Evolutionary conservation across 208 protist genomes (phyloP).

Genomic region (Crithidia sp.): DNA sequence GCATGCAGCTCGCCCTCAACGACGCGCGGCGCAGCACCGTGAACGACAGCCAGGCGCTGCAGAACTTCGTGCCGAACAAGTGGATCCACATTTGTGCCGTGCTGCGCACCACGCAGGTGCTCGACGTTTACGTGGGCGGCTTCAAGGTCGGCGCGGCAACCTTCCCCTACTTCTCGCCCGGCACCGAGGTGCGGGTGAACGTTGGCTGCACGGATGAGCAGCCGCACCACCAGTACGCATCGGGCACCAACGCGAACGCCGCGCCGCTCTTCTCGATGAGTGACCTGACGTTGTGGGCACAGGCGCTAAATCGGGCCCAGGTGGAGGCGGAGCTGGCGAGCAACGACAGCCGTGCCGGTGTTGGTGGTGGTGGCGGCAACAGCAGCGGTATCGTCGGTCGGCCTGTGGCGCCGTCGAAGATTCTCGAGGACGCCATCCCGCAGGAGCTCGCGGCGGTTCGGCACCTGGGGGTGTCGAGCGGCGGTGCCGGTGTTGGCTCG

Average conservation of each 20-base stretch:
- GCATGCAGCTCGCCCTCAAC: conserved; percentile 56
- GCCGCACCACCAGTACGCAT: conserved; percentile 12
- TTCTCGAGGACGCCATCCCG: conserved; percentile 58
- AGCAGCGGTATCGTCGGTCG: neutral
- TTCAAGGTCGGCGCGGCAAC: conserved; percentile 57
- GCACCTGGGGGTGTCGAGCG: neutral
- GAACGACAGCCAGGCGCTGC: conserved; percentile 72
- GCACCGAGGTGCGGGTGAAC: conserved; percentile 56
- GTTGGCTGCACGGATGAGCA: conserved; percentile 51
- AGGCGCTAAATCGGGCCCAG: conserved; percentile 66
- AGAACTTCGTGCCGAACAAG: conserved; percentile 51
- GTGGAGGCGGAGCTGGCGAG: conserved; percentile 69
- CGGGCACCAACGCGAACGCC: conserved; percentile 37
- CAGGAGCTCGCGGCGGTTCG: conserved; percentile 37
- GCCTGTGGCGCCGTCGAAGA: conserved; percentile 32
- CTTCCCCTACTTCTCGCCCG: conserved; percentile 54
- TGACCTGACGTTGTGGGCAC: conserved; percentile 69
- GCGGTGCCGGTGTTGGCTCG: neutral
- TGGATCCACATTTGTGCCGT: conserved; percentile 79
- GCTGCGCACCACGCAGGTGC: conserved; percentile 45
- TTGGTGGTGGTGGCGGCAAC: too few relatives aligned
- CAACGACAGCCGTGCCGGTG: conserved; percentile 18
- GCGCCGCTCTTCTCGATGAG: conserved; percentile 72
- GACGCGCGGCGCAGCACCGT: conserved; percentile 56
- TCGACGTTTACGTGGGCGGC: conserved; percentile 77